Percentiles rank a stretch among this genome's conserved stretches.
phyloP scores from a whole-genome alignment of 192 early-diverging fungal species.

The Coemansia sp. region DNA sequence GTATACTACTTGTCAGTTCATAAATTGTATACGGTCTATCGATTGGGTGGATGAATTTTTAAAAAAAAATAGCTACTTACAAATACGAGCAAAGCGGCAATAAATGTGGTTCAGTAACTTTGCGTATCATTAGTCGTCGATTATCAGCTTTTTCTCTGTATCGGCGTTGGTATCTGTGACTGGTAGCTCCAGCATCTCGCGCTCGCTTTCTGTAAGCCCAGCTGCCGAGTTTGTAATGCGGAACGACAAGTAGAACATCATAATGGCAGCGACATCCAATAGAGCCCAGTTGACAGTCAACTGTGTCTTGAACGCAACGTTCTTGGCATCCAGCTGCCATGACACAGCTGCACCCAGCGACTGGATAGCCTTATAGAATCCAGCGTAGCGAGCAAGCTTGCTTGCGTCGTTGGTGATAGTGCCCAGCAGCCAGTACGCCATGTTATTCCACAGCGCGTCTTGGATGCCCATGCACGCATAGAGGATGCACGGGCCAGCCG shows the following conservation, averaged over 20 bases:
- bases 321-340: conserved; percentile 63
- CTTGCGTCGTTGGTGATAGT: conserved; percentile 72
- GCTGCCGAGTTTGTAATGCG: background rate
- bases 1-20: background rate
- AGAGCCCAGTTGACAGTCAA: conserved; percentile 69
- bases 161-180: background rate
- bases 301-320: conserved; percentile 67
- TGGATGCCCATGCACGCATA: conserved; percentile 69
- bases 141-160: background rate
- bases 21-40: background rate
- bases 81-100: background rate
- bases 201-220: background rate
- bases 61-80: background rate
- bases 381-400: conserved; percentile 62
- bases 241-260: background rate
- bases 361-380: conserved; percentile 84
- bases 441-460: conserved; percentile 74
- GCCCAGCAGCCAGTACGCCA: conserved; percentile 75
- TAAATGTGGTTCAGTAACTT: background rate
- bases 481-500: conserved; percentile 59
- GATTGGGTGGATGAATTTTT: background rate
- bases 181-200: background rate
- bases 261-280: conserved; percentile 55
- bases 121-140: background rate
- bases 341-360: conserved; percentile 62